Percentiles rank a stretch among this genome's conserved stretches.
Conservation (phyloP, 257 asterid species). For the Primulina huaijiensis region DNA sequence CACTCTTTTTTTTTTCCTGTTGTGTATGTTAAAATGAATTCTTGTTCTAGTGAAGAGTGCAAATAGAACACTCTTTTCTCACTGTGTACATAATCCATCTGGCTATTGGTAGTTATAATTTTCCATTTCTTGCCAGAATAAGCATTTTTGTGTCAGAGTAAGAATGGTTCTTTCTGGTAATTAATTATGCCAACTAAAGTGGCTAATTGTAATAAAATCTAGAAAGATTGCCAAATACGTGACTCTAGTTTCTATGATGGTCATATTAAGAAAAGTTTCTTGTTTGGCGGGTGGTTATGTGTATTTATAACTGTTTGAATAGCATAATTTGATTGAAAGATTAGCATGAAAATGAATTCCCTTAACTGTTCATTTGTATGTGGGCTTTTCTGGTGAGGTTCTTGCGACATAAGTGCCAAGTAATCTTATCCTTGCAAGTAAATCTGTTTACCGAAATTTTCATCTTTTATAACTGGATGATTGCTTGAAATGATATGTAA, state of each 20-base stretch:
- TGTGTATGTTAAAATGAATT: too few species aligned
- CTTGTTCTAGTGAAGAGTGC: neutral
- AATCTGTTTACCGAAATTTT: neutral
- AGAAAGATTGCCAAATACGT: too few species aligned
- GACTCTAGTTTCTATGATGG: neutral
- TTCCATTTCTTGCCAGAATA: too few species aligned
- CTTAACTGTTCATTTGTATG: neutral
- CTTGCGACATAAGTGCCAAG: neutral
- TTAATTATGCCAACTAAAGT: too few species aligned
- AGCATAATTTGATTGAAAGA: neutral
- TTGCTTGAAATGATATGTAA: neutral
- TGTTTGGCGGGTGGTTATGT: neutral
- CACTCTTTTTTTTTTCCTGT: neutral
- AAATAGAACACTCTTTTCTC: too few species aligned
- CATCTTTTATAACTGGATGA: neutral
- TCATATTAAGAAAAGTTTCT: neutral
- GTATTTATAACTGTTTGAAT: neutral
- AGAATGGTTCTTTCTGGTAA: too few species aligned
- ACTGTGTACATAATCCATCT: neutral
- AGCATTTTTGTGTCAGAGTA: too few species aligned
- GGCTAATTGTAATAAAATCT: too few species aligned
- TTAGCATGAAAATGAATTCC: neutral
- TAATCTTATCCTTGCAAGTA: neutral
- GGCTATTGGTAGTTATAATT: neutral
- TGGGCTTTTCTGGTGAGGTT: neutral